phyloP scores from a whole-genome alignment of 2,329 filamentous ascomycete genomes.

The Colletotrichum nymphaeae region DNA sequence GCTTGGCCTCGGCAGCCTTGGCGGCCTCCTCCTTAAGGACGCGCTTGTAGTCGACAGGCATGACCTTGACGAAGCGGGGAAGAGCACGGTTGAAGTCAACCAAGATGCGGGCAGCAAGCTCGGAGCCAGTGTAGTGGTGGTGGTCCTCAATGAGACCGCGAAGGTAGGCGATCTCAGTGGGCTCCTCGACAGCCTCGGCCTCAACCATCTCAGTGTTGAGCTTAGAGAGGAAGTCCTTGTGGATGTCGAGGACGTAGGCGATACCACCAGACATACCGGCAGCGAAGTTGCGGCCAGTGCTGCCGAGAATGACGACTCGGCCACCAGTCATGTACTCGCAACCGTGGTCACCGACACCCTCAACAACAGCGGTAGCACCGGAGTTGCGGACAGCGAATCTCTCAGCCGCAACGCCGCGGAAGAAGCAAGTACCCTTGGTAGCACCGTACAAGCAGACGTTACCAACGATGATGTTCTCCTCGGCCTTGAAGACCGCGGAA shows the following conservation, averaged over 20 bases:
- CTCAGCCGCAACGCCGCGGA: conserved; percentile 96
- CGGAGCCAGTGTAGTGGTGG: conserved; percentile 97
- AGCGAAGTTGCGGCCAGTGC: conserved; percentile 95
- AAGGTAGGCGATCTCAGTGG: conserved; percentile 88
- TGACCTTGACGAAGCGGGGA: conserved; percentile 90
- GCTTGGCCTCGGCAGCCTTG: conserved; percentile 87
- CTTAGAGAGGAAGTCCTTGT: conserved; percentile 90
- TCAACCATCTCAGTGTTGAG: conserved; percentile 99
- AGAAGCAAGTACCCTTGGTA: conserved; percentile 91
- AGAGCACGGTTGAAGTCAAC: conserved; percentile 96
- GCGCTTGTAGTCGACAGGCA: conserved; percentile 96
- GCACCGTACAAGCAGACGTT: conserved; percentile 97
- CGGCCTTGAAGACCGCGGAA: conserved; percentile 90
- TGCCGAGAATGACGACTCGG: conserved; percentile 86
- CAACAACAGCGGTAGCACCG: conserved; percentile 93
- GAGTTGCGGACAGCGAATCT: conserved; percentile 98
- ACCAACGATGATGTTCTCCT: conserved; percentile 93
- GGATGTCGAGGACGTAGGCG: conserved; percentile 90
- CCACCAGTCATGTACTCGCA: conserved; percentile 99
- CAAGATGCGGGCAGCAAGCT: conserved; percentile 90
- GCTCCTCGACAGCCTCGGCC: conserved; percentile 84
- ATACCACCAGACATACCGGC: conserved; percentile 99
- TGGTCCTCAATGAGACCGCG: conserved; percentile 95
- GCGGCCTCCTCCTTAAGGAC: conserved; percentile 87
- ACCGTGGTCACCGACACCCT: conserved; percentile 95